Percentiles rank a stretch among this genome's conserved stretches.
phyloP scores from a whole-genome alignment of 2,329 filamentous ascomycete species.

The Penicillium sp. region DNA sequence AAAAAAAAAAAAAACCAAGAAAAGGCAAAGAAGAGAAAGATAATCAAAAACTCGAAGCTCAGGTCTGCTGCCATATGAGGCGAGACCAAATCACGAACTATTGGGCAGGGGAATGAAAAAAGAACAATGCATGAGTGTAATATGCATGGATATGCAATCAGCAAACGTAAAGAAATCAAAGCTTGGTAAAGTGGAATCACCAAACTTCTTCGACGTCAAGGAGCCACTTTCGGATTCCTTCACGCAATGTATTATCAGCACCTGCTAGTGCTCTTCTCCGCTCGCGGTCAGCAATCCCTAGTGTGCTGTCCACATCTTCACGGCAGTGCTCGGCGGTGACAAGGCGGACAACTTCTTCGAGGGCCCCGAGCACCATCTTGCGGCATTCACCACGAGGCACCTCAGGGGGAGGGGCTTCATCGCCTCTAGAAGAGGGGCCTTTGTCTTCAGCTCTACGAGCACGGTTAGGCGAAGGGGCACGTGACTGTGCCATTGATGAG shows the following conservation, averaged over 20 bases:
- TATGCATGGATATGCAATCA: conserved; percentile 4
- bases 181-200: conserved; percentile 22
- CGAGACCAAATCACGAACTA: neutral
- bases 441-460: conserved; percentile 36
- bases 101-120: conserved; percentile 4
- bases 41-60: neutral
- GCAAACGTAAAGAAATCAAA: neutral
- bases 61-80: neutral
- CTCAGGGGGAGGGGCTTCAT: conserved; percentile 40
- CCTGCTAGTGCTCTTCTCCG: conserved; percentile 34
- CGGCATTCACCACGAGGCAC: conserved; percentile 55
- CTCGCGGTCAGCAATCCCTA: conserved; percentile 35
- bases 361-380: conserved; percentile 55
- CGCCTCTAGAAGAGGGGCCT: conserved; percentile 20
- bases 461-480: conserved; percentile 43
- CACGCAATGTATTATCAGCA: conserved; percentile 54
- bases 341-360: conserved; percentile 57
- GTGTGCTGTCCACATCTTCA: conserved; percentile 38
- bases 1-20: neutral
- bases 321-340: conserved; percentile 52
- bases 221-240: conserved; percentile 59
- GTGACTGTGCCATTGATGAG: conserved; percentile 43
- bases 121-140: neutral
- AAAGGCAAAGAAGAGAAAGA: neutral
- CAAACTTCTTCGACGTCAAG: conserved; percentile 49